Evolutionary conservation across 2,329 filamentous ascomycete species (phyloP), one percentile per base, ranked within the genome.

Genomic region (Raffaelea arxii): DNA sequence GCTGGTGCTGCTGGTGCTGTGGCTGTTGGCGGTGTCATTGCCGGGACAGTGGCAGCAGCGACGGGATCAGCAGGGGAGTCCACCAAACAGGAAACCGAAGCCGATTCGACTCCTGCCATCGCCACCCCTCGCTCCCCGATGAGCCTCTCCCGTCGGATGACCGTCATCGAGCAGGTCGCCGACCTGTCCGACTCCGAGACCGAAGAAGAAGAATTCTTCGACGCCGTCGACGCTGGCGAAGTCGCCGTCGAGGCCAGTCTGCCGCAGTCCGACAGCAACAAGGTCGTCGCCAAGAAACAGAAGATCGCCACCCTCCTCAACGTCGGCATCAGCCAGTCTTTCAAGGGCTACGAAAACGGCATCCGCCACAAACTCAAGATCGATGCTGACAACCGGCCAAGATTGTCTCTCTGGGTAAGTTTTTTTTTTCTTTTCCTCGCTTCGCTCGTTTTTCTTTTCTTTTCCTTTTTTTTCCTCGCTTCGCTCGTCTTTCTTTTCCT

Each of bases 391-490:
- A 80, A 98, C 60, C 74, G 92, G 56, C 92, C 92, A 0, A 96
- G 91, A 70, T 87, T 97, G 51, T 92, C 86, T 25, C 80, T 98
- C 38, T 98, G 92, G 92, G 90, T 94, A 77, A 67, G 84, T 68
- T 5, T 18, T 18, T 25, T 21, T 25, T 30, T 18, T 9, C 25
- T 24, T 25, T 14, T 25, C 16, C 27, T 25, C n/a, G n/a, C 14
- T 43, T 25, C 37, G 25, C 23, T 27, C 27, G 11, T 37, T 7
- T 30, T 5, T 37, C 27, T 18, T 37, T 7, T 30, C 9, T 37
- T 11, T 25, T 6, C 6, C 6, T 38, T 16, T 24, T 6, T 7
- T 3, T 38, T 12, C 16, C 16, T 39, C n/a, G n/a, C 14, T 43
- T 25, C 37, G 25, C 23, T 27, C n/a, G n/a, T n/a, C n/a, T n/a